Evolutionary conservation across 495 filamentous ascomycete genomes (phyloP), one percentile per base, ranked within the genome.

Genomic region (Halenospora varia): DNA sequence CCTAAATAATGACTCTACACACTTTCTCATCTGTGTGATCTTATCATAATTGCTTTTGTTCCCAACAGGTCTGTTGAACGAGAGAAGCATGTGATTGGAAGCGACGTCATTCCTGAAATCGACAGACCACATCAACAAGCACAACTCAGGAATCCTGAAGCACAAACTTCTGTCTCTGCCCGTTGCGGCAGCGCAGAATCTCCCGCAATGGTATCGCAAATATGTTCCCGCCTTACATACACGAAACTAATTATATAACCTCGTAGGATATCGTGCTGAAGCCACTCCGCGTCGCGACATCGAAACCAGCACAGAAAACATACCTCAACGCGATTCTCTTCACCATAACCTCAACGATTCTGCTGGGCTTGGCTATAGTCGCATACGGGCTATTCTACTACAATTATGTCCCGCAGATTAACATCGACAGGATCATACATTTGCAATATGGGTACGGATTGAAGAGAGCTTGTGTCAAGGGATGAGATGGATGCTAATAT

Each of bases 381-480:
- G 85, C 84, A 4, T 96, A 96, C 67, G 73, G 78, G 17, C 64
- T 88, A 9, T 94, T 96, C 69, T 97, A 96, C 75, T 77, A 82
- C 67, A 81, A 81, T 58, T 91, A 88, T 69, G 84, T 98, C 26
- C 94, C 94, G 0, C 83, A 87, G 48, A 76, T 87, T 39, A 66
- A 77, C 25, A 73, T 82, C 51, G 77, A 83, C 22, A 78, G 87
- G 29, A 76, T 83, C 15, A 75, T 96, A 8, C 83, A 96, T 73
- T 68, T 97, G 24, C 90, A 96, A 68, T 96, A 91, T 70, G 84
- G 85, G 85, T 90, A n/a, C n/a, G n/a, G n/a, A n/a, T 74, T 25
- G 77, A n/a, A n/a, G n/a, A n/a, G n/a, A n/a, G n/a, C n/a, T n/a
- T n/a, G n/a, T n/a, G n/a, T n/a, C n/a, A n/a, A n/a, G n/a, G n/a